Base-by-base conservation (phyloP, 805 yeast species). In the Blastobotrys peoriensis region DNA sequence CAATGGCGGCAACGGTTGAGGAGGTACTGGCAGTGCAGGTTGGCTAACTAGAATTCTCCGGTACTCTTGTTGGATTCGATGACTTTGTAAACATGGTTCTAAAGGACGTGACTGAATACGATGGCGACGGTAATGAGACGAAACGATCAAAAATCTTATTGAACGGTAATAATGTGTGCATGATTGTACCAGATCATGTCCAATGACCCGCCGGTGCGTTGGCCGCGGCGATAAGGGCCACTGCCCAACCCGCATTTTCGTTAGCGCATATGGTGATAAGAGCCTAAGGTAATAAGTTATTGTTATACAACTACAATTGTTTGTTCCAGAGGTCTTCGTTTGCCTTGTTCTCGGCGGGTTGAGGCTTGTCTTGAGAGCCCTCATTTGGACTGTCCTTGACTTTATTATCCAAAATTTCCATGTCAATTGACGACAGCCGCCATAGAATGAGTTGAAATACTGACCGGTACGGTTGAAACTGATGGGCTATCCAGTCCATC, bases 41-140 rank as follows among this genome's bases (percentile, higher is more conserved):
- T 65, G 49, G 16, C 36, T 19, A 37, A 33, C 78, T 78, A 61
- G 97, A 89, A 61, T 93, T 87, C 61, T 74, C 76, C n/a, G 98
- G 98, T 1, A 86, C 80, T 3, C 70, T 93, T 41, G 76, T 83
- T 22, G 98, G 98, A 1, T 91, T 91, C 63, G 98, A 93, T 62
- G 98, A 93, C 64, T 91, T 83, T 57, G 97, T 93, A 48, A 93
- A 69, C 55, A 60, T 51, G 68, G 95, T 93, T 8, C 71, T 93
- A 42, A 85, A 84, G 55, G 81, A 89, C 55, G 97, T 83, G 30
- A 73, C 74, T 5, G 95, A 86, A 56, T 68, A 63, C 57, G 59
- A 57, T 15, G 62, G 55, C 10, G 36, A 47, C 15, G 63, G 60
- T 27, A 50, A 52, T 21, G 48, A 53, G 43, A 50, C 47, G n/a